phyloP scores from a whole-genome alignment of 2,329 filamentous ascomycete species.

The Chaetomium sp. region DNA sequence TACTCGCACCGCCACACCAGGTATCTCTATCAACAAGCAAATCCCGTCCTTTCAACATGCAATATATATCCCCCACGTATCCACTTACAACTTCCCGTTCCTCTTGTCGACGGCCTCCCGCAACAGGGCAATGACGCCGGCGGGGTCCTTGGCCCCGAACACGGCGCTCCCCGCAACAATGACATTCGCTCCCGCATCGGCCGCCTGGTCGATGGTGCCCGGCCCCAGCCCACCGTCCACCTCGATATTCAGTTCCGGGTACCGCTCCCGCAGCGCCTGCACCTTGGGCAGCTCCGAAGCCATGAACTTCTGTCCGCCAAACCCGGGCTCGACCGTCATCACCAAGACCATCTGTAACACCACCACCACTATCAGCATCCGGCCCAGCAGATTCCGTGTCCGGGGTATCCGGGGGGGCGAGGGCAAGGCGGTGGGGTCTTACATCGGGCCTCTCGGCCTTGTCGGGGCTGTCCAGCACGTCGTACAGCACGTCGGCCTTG shows the following conservation, averaged over 20 bases:
- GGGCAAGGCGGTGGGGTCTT: slow-evolving; percentile 44
- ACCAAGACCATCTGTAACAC: slow-evolving; percentile 86
- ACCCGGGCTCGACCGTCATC: slow-evolving; percentile 97
- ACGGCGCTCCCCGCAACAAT: slow-evolving; percentile 97
- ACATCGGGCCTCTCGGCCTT: slow-evolving; percentile 85
- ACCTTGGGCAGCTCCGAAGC: slow-evolving; percentile 94
- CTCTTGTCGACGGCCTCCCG: slow-evolving; percentile 74
- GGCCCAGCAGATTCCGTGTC: not conserved
- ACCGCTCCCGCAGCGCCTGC: slow-evolving; percentile 74
- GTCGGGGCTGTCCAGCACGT: slow-evolving; percentile 74
- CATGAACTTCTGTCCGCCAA: slow-evolving; percentile 99
- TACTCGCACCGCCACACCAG: not conserved
- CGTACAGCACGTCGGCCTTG: slow-evolving; percentile 86
- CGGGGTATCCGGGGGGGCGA: not conserved
- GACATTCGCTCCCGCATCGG: slow-evolving; percentile 94
- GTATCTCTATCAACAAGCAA: slow-evolving; percentile 17
- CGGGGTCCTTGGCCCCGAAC: slow-evolving; percentile 87
- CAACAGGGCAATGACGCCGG: slow-evolving; percentile 81
- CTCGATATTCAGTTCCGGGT: slow-evolving; percentile 94
- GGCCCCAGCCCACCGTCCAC: slow-evolving; percentile 88
- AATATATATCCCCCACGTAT: not conserved
- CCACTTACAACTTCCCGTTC: slow-evolving; percentile 45
- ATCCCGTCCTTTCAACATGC: not conserved
- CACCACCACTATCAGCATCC: slow-evolving; percentile 11
- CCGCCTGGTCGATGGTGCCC: slow-evolving; percentile 88